Base-by-base conservation (phyloP, 2,329 filamentous ascomycete genomes). In the Grosmannia clavigera region DNA sequence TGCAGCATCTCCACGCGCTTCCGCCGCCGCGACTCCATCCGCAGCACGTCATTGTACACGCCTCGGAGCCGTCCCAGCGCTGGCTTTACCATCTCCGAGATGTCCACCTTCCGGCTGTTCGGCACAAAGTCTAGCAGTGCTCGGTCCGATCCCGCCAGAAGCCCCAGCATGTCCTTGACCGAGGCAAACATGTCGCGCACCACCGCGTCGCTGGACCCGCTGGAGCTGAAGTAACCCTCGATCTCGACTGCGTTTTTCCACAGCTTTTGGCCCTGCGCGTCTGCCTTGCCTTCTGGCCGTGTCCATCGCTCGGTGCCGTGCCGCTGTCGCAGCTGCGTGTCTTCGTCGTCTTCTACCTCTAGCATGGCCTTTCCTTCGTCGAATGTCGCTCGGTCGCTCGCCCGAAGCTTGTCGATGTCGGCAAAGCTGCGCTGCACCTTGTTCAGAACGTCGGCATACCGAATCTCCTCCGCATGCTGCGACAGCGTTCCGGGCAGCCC, bases 391-490 rank as follows among this genome's bases (percentile, higher is more conserved):
- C 85, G 76, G 68, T 96, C 91, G 56, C 85, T 87, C 1, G 84
- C 78, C 65, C 94, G 90, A n/a, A 99, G 76, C 71, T 92, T 96
- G 56, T 92, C 86, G 1, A 92, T 95, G 65, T 97, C 92, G 5
- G 88, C 85, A 63, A 97, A 89, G 5, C 89, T 90, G 58, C 85
- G 82, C 58, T 88, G 83, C 0, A 97, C 75, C 33, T 88, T 80
- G 60, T 87, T 84, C 38, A 96, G 76, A 0, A 90, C 92, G 68
- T 96, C 91, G 60, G 92, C 88, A 70, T 97, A 92, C 25, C 92
- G 82, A 56, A 99, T 87, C 69, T 97, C 94, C 69, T 97, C 92
- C 0, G 92, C 92, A 66, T 96, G 94, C 27, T 94, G 89, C 3
- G 91, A 82, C 2, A 99, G 74, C 19, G 84, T 88, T 0, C 90